phyloP scores from a whole-genome alignment of 352 stramenopile genomes.

The Aphanomyces invadans region DNA sequence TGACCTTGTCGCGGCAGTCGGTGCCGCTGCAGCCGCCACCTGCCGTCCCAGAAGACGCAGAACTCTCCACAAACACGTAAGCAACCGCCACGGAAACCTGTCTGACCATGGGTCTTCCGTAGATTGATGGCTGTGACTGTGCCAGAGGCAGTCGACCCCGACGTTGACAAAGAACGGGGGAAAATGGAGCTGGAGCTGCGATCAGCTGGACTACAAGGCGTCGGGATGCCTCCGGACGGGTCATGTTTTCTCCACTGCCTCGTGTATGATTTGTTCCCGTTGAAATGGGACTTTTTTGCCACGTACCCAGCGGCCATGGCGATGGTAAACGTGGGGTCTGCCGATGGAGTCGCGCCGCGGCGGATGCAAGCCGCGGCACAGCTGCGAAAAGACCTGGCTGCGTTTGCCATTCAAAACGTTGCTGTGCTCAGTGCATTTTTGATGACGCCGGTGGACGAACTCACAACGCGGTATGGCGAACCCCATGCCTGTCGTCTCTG shows the following conservation, averaged over 20 bases:
- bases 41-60: background rate
- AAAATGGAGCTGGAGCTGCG: conserved; percentile 70
- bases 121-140: conserved; percentile 52
- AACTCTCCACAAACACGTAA: no score
- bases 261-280: conserved; percentile 79
- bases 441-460: conserved; percentile 63
- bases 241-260: conserved; percentile 78
- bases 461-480: conserved; percentile 48
- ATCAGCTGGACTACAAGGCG: conserved; percentile 50
- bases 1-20: background rate
- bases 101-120: background rate
- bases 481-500: background rate
- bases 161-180: conserved; percentile 63
- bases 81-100: no score
- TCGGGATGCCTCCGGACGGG: conserved; percentile 73
- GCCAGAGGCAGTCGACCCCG: conserved; percentile 53
- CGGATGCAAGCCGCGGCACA: conserved; percentile 55
- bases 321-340: conserved; percentile 71
- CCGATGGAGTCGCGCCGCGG: conserved; percentile 65
- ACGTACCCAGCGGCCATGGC: conserved; percentile 67
- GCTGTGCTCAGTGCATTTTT: conserved; percentile 50
- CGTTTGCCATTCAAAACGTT: conserved; percentile 63
- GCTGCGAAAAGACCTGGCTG: conserved; percentile 58
- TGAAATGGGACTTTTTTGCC: conserved; percentile 47
- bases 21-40: background rate